Base-by-base conservation (phyloP, 192 early-diverging fungal genomes). In the Chytriomyces confervae region DNA sequence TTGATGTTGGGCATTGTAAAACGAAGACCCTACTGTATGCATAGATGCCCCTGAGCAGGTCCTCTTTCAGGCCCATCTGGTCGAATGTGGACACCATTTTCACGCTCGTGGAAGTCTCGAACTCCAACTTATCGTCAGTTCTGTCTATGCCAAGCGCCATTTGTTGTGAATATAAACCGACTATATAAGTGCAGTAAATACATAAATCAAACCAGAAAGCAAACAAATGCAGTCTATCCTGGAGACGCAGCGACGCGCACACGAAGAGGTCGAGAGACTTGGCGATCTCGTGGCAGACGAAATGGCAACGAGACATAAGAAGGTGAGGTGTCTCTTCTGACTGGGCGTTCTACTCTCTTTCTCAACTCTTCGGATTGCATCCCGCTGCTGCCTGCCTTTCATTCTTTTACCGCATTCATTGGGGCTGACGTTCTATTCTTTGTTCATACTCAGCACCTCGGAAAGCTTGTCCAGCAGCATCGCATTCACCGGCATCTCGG, bases 61-160 rank as follows among this genome's bases (percentile, higher is more conserved):
- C 96, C 74, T 98, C 96, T 83, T 99, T 99, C 73, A 99, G 87
- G n/a, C 92, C 91, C 85, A 99, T 94, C n/a, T 92, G 85, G 83
- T 98, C 97, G 69, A 99, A 99, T 7, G 96, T 93, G 43, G 90
- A 82, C 47, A 95, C 92, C 27, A 90, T 88, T 77, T 92, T 92
- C 81, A 97, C 95, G 83, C 90, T 91, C 77, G 93, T 91, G 74
- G 92, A 93, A 13, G 96, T 97, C 82, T 97, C 93, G 79, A 96
- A 86, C 29, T 82, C 80, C 11, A 84, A 75, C 18, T 76, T 67
- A 5, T 61, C 53, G 72, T 84, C 83, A 10, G 23, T 16, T 24
- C 20, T 6, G 75, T 76, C 57, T 0, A 72, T 72, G 9, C 57
- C 69, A 36, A 7, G 8, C 10, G 50, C 11, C 72, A 74, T 36